phyloP scores from a whole-genome alignment of 495 filamentous ascomycete species.

The Penicillium turbatum region DNA sequence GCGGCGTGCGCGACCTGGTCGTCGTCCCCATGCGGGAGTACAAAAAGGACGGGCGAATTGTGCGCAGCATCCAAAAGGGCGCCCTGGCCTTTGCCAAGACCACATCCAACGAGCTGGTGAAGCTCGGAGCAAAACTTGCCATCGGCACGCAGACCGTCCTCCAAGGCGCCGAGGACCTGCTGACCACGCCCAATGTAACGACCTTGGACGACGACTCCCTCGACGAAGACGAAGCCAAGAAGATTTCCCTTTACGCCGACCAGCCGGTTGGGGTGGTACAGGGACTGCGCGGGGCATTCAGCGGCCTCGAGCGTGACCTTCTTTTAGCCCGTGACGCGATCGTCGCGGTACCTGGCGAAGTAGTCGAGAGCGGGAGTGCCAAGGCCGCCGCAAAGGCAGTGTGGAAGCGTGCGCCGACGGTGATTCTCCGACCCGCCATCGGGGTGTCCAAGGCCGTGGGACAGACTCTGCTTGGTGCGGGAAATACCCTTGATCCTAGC shows the following conservation, averaged over 20 bases:
- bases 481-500: constrained; percentile 82
- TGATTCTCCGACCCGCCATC: constrained; percentile 85
- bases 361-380: constrained; percentile 80
- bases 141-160: constrained; percentile 90
- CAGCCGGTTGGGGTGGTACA: constrained; percentile 85
- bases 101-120: constrained; percentile 85
- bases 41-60: constrained; percentile 85
- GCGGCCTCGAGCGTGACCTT: constrained; percentile 80
- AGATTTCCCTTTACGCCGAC: constrained; percentile 85
- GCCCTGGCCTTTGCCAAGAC: constrained; percentile 84
- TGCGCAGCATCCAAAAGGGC: constrained; percentile 87
- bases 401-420: constrained; percentile 76
- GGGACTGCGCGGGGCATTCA: constrained; percentile 76
- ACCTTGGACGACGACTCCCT: constrained; percentile 42
- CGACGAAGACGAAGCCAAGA: constrained; percentile 63
- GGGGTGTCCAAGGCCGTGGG: constrained; percentile 87
- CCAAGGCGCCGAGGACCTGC: constrained; percentile 78
- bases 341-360: constrained; percentile 88
- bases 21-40: constrained; percentile 90
- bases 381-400: constrained; percentile 79
- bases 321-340: constrained; percentile 81
- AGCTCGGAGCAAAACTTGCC: constrained; percentile 89
- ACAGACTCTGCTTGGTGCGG: constrained; percentile 86
- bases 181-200: constrained; percentile 45
- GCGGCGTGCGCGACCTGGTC: constrained; percentile 78